Conservation (phyloP, 1,284 basidiomycete genomes). For the Apiotrichum domesticum region DNA sequence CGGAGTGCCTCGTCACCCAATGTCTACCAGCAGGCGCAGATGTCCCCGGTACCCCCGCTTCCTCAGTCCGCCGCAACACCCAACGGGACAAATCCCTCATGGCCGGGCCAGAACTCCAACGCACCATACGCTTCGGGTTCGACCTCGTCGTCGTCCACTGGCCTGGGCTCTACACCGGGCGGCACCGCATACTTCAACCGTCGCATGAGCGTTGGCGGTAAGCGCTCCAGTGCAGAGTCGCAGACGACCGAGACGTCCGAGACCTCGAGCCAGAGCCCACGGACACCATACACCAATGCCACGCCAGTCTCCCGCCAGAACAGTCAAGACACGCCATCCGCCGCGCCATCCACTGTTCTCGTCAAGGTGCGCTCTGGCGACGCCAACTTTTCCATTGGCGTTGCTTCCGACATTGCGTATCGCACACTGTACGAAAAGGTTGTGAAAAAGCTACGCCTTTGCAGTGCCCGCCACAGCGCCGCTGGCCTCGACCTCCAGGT, state of each 20-base stretch:
- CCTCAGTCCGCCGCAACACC: constrained; percentile 10
- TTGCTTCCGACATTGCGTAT: constrained; percentile 69
- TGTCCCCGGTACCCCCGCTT: constrained; percentile 20
- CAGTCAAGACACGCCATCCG: constrained; percentile 15
- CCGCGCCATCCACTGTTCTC: constrained; percentile 54
- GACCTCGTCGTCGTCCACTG: constrained; percentile 27
- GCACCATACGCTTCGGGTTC: constrained; percentile 13
- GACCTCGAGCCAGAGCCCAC: constrained; percentile 39
- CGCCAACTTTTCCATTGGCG: constrained; percentile 76
- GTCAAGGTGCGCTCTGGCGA: constrained; percentile 55
- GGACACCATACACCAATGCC: constrained; percentile 51
- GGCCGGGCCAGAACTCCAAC: constrained; percentile 9
- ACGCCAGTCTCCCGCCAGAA: constrained; percentile 33
- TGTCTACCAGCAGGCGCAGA: constrained; percentile 43
- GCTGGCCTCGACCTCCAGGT: constrained; percentile 63
- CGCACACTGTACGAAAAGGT: constrained; percentile 80
- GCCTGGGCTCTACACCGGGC: constrained; percentile 21
- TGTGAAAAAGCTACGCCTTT: constrained; percentile 82
- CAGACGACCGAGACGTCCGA: constrained; percentile 46
- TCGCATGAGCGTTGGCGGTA: constrained; percentile 26
- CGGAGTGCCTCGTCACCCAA: constrained; percentile 50
- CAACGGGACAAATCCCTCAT: constrained; percentile 4
- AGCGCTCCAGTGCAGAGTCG: constrained; percentile 36
- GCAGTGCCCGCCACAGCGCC: constrained; percentile 67
- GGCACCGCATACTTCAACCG: constrained; percentile 38